These are phyloP conservation scores for Evernia prunastri DNA, from an alignment of 495 filamentous ascomycete species.

Conservation along the genomic window DNA sequence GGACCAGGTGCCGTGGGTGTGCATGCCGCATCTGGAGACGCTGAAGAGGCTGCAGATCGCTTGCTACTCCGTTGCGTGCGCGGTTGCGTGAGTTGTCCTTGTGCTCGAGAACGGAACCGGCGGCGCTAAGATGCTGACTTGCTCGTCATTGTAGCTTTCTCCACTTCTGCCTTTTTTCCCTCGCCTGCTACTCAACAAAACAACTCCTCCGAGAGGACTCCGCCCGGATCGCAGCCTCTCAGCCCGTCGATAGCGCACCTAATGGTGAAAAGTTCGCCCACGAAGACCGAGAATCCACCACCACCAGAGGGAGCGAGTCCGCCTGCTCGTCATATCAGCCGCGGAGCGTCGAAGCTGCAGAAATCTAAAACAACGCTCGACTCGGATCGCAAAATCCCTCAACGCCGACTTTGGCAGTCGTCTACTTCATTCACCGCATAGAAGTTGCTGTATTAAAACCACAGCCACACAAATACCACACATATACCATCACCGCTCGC, in stretches of 20 bases:
- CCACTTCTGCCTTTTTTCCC: not conserved
- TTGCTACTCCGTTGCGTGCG: not conserved
- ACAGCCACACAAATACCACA: not conserved
- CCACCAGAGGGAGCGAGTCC: constrained; percentile 1
- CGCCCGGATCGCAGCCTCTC: not conserved
- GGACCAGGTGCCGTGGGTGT: not conserved
- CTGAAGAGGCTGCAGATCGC: not conserved
- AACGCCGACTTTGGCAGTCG: not conserved
- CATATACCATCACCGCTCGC: not conserved
- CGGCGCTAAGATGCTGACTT: not conserved
- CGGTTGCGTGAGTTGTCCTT: not conserved
- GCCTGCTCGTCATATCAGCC: not conserved
- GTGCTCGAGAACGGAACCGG: not conserved
- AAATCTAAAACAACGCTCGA: not conserved
- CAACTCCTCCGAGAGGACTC: not conserved
- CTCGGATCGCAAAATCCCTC: not conserved
- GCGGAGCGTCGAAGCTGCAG: not conserved
- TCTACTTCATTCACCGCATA: not conserved
- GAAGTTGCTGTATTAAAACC: not conserved
- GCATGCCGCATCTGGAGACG: not conserved
- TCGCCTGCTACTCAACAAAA: not conserved
- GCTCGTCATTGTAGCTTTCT: not conserved
- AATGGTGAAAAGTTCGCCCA: not conserved
- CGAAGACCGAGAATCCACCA: not conserved
- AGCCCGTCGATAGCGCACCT: not conserved